Evolutionary conservation across 192 early-diverging fungal species (phyloP), one percentile per base, ranked within the genome.

Genomic region (Pilaira anomala): DNA sequence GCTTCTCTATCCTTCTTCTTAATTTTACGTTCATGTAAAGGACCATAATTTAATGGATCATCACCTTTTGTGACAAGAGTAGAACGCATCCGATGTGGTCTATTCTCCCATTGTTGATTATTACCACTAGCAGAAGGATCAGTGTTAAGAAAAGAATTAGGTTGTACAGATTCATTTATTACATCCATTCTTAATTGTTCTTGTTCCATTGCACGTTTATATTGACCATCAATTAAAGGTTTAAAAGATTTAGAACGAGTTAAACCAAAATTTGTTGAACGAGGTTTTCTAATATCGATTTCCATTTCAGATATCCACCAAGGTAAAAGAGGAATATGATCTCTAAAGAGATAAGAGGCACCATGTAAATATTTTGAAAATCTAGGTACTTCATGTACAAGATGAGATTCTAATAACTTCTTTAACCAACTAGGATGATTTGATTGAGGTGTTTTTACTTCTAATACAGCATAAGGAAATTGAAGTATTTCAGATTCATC

Each of bases 261-360:
- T 13, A 73, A 48, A 40, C 71, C 71, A 60, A 67, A 66, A 24
- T 66, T 73, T 14, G 54, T 67, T 13, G 65, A 52, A 36, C 71
- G 59, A 19, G 76, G 79, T 58, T 78, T 81, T 26, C 79, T 71
- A 39, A 81, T 78, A 69, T 81, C 79, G 12, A 75, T 63, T 22
- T 76, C 74, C 79, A 81, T 76, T 48, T 81, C 79, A 3, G 79
- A 81, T 7, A 81, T 39, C 79, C 79, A 81, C 71, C 77, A 81
- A 29, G 79, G 79, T 40, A 81, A 57, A 40, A 81, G 60, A 2
- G 74, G 74, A 2, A 81, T 73, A 5, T 74, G 59, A 19, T 77
- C 75, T 12, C 73, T 71, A 53, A 67, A 81, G 24, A 81, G 55
- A 29, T 75, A 71, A 19, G 74, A 72, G 33, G 73, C 67, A 21